Evolutionary conservation across 306 rosid species (phyloP), one percentile per base, ranked within the genome.

Genomic region (Neltuma alba): DNA sequence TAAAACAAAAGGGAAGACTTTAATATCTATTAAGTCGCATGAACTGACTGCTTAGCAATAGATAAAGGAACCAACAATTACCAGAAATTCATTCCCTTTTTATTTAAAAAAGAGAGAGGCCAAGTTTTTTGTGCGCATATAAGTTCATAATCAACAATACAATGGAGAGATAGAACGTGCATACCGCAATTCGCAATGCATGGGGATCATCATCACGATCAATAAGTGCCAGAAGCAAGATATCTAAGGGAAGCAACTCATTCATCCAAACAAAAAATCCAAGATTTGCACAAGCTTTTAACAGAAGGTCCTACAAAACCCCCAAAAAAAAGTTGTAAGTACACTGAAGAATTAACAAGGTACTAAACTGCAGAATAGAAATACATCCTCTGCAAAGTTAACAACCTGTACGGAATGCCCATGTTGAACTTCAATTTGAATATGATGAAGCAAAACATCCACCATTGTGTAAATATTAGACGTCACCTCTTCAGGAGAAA

Each of bases 181-280:
- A 55, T 90, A 95, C 99, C 97, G 91, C 99, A 75, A 95, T 90
- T 65, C 82, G 98, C 85, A 95, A 87, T 73, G 99, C 94, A 85
- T 91, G 97, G 27, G 99, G 98, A 90, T 95, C 99, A 90, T 95
- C 98, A 76, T 95, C 99, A 48, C 99, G 99, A 79, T 95, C 99
- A 82, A 79, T 91, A 55, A 95, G 97, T 33, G 99, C 99, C 70
- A 95, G 80, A 80, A 93, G 98, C 87, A 95, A 84, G 85, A 93
- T 95, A 84, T 95, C 99, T 88, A 95, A 82, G 69, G 99, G 99
- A 87, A 95, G 97, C 81, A 95, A 88, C 87, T 95, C 99, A 69
- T 92, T 85, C 71, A 86, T 89, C 98, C 99, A 95, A 79, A 93
- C 90, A 78, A 92, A 95, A 85, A 87, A 95, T 75, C 85, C 84